Evolutionary conservation across 768 basidiomycete genomes (phyloP).

Genomic region (Amanita rubescens): DNA sequence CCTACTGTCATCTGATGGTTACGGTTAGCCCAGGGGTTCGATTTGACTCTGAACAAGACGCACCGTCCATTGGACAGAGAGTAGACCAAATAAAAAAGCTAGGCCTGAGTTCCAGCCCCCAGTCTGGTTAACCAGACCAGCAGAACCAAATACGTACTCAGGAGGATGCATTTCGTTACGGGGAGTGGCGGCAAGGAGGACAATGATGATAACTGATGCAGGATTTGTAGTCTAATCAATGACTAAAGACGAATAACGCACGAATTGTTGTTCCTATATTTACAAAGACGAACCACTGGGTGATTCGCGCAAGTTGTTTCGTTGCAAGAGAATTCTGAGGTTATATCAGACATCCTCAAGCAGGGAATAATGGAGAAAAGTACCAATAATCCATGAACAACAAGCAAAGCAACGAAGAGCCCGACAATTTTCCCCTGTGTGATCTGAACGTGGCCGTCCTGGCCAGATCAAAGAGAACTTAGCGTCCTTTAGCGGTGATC

Average conservation of each 20-base stretch:
- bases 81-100: constrained; percentile 76
- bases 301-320: constrained; percentile 64
- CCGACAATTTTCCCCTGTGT: constrained; percentile 72
- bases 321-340: constrained; percentile 66
- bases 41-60: constrained; percentile 16
- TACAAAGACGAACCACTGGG: constrained; percentile 76
- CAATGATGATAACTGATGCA: constrained; percentile 69
- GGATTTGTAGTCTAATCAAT: not conserved
- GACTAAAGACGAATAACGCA: constrained; percentile 22
- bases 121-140: constrained; percentile 69
- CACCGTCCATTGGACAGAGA: constrained; percentile 86
- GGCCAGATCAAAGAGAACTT: not conserved
- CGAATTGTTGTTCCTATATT: constrained; percentile 75
- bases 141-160: constrained; percentile 70
- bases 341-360: not conserved
- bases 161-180: constrained; percentile 77
- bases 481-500: not conserved
- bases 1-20: constrained; percentile 48
- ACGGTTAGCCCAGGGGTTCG: not conserved
- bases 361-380: constrained; percentile 11
- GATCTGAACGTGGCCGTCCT: constrained; percentile 53
- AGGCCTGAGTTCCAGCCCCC: constrained; percentile 76
- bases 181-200: constrained; percentile 67
- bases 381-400: constrained; percentile 69
- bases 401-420: constrained; percentile 67